These are phyloP conservation scores for Aschersonia sp. DNA, from an alignment of 2,329 filamentous ascomycete species.

Conservation along the genomic window DNA sequence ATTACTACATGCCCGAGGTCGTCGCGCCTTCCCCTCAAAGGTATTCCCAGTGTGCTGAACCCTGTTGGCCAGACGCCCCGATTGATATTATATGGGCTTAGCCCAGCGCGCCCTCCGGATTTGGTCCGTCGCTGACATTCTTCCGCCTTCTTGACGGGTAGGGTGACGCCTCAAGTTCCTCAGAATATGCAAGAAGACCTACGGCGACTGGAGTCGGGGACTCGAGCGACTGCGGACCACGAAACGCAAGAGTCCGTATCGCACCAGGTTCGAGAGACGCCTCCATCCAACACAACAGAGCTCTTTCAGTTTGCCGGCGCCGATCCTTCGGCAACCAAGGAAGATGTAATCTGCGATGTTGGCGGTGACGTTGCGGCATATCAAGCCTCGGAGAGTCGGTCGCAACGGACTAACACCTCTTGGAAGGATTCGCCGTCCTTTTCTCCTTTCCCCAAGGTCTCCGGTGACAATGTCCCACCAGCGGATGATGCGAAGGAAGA, in stretches of 20 bases:
- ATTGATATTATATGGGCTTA: too few species aligned
- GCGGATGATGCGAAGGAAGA: constrained; percentile 91
- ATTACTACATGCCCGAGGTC: constrained; percentile 48
- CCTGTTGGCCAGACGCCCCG: too few species aligned
- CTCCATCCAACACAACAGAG: constrained; percentile 24
- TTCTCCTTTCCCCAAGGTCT: constrained; percentile 81
- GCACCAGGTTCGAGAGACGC: constrained; percentile 27
- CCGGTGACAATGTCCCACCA: constrained; percentile 77
- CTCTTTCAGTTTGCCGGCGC: constrained; percentile 5
- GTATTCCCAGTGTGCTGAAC: constrained; percentile 18
- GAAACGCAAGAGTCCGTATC: constrained; percentile 15
- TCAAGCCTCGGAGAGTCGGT: constrained; percentile 21
- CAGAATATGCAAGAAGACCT: constrained; percentile 94
- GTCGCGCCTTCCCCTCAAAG: constrained; percentile 42
- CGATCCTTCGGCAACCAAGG: neutral
- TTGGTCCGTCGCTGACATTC: constrained; percentile 17
- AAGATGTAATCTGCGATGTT: constrained; percentile 11
- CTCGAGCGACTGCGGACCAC: constrained; percentile 31
- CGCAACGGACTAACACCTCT: constrained; percentile 24
- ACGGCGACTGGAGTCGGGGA: constrained; percentile 77
- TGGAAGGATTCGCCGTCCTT: constrained; percentile 57
- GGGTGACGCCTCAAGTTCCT: constrained; percentile 88
- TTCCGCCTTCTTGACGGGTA: constrained; percentile 24
- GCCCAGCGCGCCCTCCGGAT: neutral
- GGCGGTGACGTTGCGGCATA: constrained; percentile 23